A percentile compares a stretch with the other conserved stretches of the same genome.
phyloP scores from a whole-genome alignment of 352 stramenopile species.

The Phytophthora sojae region DNA sequence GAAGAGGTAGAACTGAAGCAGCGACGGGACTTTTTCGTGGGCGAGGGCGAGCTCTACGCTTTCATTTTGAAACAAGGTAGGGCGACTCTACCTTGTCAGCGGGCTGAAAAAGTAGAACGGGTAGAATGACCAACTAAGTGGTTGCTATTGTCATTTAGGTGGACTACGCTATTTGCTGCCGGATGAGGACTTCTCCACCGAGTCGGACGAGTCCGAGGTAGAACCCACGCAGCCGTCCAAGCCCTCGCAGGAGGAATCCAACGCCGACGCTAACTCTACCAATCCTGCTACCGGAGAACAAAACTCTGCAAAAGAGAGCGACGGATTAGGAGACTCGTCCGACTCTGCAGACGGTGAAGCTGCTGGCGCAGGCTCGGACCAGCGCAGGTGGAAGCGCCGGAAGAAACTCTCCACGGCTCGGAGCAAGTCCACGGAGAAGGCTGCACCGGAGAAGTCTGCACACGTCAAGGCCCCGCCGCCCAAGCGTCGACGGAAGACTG shows the following conservation, averaged over 20 bases:
- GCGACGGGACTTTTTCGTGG: constrained; percentile 34
- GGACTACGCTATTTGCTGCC: constrained; percentile 37
- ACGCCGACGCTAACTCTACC: neutral
- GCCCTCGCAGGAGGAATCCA: neutral
- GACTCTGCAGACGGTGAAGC: constrained; percentile 1
- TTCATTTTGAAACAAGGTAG: constrained; percentile 47
- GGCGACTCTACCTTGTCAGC: neutral
- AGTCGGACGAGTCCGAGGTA: constrained; percentile 32
- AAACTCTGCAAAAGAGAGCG: constrained; percentile 12
- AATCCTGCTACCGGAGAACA: neutral
- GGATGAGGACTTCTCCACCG: constrained; percentile 18
- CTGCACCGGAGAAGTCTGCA: constrained; percentile 3
- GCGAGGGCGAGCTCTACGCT: constrained; percentile 45
- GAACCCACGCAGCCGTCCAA: constrained; percentile 21
- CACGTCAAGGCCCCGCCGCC: neutral
- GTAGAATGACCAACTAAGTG: constrained; percentile 1
- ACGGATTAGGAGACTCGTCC: constrained; percentile 5
- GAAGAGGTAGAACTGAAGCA: constrained; percentile 3
- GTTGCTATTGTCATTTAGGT: neutral
- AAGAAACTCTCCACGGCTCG: constrained; percentile 42
- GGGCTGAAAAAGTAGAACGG: neutral
- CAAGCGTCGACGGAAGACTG: constrained; percentile 12
- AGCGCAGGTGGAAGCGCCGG: constrained; percentile 44
- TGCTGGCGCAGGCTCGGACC: constrained; percentile 3
- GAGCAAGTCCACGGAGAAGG: constrained; percentile 22